Conservation (phyloP, 805 yeast genomes). For the Cyberlindnera mycetangii region DNA sequence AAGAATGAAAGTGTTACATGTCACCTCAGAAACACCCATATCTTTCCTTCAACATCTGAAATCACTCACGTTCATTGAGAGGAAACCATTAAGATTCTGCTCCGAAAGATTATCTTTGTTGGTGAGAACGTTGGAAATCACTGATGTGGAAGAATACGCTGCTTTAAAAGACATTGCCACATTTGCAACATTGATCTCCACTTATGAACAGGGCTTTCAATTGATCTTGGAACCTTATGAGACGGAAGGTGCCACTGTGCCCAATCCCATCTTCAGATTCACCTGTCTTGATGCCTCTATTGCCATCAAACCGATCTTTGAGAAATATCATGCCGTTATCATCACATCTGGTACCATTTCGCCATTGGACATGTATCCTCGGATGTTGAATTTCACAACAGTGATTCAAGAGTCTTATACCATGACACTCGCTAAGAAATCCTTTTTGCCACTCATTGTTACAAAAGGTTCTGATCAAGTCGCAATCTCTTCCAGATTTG, state of each 20-base stretch:
- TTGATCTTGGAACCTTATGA: conserved; percentile 94
- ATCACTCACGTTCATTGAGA: conserved; percentile 87
- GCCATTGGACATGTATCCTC: conserved; percentile 98
- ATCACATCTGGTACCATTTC: conserved; percentile 98
- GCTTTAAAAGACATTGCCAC: conserved; percentile 95
- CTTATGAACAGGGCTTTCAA: conserved; percentile 91
- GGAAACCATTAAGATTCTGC: conserved; percentile 88
- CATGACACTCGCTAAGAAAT: conserved; percentile 89
- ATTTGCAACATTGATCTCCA: conserved; percentile 92
- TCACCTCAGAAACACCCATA: conserved; percentile 94
- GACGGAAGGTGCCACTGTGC: conserved; percentile 89
- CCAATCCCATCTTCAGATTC: conserved; percentile 91
- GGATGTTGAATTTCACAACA: conserved; percentile 91
- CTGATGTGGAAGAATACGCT: conserved; percentile 85
- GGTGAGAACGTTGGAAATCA: conserved; percentile 84
- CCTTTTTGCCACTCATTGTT: conserved; percentile 92
- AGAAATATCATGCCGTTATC: conserved; percentile 84
- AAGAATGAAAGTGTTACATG: conserved; percentile 96
- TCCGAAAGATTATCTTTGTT: conserved; percentile 86
- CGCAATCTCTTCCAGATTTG: conserved; percentile 92
- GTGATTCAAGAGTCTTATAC: conserved; percentile 93
- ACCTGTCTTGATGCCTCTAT: conserved; percentile 97
- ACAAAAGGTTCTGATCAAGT: conserved; percentile 99
- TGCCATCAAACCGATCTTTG: conserved; percentile 96
- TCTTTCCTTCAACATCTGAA: conserved; percentile 91